Conservation (phyloP, 1,284 basidiomycete species). For the Mycosarcoma maydis region DNA sequence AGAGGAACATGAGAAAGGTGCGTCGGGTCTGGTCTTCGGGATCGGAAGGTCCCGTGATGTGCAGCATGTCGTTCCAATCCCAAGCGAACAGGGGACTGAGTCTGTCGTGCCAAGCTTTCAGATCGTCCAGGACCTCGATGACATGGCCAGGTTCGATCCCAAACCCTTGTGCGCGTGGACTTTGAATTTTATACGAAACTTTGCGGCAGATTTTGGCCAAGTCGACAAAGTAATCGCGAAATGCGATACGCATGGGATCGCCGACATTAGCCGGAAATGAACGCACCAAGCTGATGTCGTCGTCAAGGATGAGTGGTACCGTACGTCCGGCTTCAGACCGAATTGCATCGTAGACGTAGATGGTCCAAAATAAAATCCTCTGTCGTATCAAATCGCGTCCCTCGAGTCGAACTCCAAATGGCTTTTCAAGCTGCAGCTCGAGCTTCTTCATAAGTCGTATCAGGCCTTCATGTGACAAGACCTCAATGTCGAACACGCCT, state of each 20-base stretch:
- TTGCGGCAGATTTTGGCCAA: slow-evolving; percentile 25
- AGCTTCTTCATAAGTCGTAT: slow-evolving; percentile 35
- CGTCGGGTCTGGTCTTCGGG: slow-evolving; percentile 23
- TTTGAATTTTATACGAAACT: slow-evolving; percentile 12
- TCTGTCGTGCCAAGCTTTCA: slow-evolving; percentile 18
- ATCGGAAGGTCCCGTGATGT: slow-evolving; percentile 30
- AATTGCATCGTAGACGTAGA: slow-evolving; percentile 43
- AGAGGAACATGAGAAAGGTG: slow-evolving; percentile 34
- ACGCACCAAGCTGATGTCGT: slow-evolving; percentile 13
- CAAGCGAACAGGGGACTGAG: slow-evolving; percentile 14
- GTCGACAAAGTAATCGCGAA: slow-evolving; percentile 21
- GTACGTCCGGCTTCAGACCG: slow-evolving; percentile 26
- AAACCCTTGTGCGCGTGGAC: slow-evolving; percentile 6
- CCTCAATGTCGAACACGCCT: slow-evolving; percentile 29
- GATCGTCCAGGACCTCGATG: slow-evolving; percentile 15
- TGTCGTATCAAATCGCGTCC: slow-evolving; percentile 26
- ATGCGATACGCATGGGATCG: slow-evolving; percentile 4
- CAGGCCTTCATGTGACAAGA: slow-evolving; percentile 26
- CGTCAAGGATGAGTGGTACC: slow-evolving; percentile 17
- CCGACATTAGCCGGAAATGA: neutral
- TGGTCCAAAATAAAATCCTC: slow-evolving; percentile 32
- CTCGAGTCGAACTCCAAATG: slow-evolving; percentile 25
- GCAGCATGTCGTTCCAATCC: slow-evolving; percentile 43
- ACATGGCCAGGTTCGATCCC: slow-evolving; percentile 24
- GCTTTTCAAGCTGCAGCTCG: slow-evolving; percentile 30